Evolutionary conservation across 805 yeast genomes (phyloP).

Genomic region (Ogataea polymorpha): DNA sequence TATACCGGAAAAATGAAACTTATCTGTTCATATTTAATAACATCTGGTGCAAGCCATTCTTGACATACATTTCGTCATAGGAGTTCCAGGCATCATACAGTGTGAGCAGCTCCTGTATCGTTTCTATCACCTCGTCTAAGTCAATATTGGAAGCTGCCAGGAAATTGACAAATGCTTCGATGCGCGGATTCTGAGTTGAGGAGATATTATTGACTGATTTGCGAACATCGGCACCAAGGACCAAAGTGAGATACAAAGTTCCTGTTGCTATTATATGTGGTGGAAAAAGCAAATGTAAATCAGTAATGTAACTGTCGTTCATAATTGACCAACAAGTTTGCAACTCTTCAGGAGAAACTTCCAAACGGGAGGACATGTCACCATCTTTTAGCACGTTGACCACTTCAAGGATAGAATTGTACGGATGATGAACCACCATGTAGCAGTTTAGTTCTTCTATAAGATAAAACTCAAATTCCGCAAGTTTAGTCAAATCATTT

Average conservation of each 20-base stretch:
- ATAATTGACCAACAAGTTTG: conserved; percentile 88
- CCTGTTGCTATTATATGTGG: conserved; percentile 87
- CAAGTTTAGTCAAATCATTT: conserved; percentile 83
- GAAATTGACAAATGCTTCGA: conserved; percentile 59
- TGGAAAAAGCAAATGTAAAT: conserved; percentile 75
- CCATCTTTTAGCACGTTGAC: conserved; percentile 39
- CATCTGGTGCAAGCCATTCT: conserved; percentile 43
- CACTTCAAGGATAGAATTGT: conserved; percentile 57
- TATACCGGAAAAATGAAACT: not conserved
- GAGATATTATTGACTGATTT: conserved; percentile 1
- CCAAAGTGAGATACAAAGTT: conserved; percentile 74
- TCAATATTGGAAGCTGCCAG: conserved; percentile 76
- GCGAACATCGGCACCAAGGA: conserved; percentile 42
- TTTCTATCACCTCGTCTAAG: conserved; percentile 71
- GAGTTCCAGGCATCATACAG: conserved; percentile 83
- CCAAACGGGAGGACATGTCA: conserved; percentile 18
- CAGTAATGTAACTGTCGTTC: conserved; percentile 88
- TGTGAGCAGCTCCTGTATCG: conserved; percentile 79
- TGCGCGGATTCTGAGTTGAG: conserved; percentile 30
- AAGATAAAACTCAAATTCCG: conserved; percentile 92
- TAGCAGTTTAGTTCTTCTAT: conserved; percentile 82
- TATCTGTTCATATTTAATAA: conserved; percentile 25
- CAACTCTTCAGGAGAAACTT: conserved; percentile 59
- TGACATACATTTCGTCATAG: conserved; percentile 67
- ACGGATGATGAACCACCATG: conserved; percentile 74